A percentile compares a stretch with the other conserved stretches of the same genome.
Evolutionary conservation across 352 stramenopile species (phyloP).

Genomic region (Phytopythium vexans): DNA sequence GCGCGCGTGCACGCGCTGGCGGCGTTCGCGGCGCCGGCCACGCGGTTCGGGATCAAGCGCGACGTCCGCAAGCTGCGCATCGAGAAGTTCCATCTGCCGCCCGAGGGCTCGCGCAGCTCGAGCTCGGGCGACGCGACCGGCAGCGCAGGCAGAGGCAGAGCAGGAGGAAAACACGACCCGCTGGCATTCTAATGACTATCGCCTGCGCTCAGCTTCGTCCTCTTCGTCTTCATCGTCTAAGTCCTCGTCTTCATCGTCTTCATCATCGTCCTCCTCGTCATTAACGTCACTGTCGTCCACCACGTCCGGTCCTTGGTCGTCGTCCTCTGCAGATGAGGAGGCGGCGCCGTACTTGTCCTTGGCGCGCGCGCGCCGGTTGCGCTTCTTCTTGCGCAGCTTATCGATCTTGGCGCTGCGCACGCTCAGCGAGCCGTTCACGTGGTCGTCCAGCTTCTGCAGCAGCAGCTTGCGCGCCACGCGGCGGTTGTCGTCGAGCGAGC

Average conservation of each 20-base stretch:
- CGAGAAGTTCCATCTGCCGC: conserved; percentile 20
- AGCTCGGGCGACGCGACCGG: conserved; percentile 10
- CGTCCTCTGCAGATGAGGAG: background rate
- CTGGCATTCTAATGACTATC: conserved; percentile 17
- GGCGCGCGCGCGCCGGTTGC: conserved; percentile 44
- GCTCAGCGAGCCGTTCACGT: conserved; percentile 61
- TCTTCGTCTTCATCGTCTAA: conserved; percentile 11
- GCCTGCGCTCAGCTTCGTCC: background rate
- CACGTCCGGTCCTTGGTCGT: background rate
- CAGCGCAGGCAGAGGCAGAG: conserved; percentile 3
- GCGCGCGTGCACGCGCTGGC: conserved; percentile 55
- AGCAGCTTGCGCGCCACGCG: conserved; percentile 69
- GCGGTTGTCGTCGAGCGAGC: conserved; percentile 76
- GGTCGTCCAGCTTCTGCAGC: conserved; percentile 73
- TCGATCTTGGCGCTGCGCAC: conserved; percentile 60
- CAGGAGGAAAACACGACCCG: conserved; percentile 11
- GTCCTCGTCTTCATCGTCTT: conserved; percentile 8
- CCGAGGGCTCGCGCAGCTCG: conserved; percentile 52
- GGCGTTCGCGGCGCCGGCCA: conserved; percentile 29
- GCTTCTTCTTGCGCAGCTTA: conserved; percentile 67
- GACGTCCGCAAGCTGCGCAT: background rate
- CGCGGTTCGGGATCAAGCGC: background rate
- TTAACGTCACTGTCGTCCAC: conserved; percentile 10
- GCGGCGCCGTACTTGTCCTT: conserved; percentile 49
- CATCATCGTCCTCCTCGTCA: conserved; percentile 10